phyloP scores from a whole-genome alignment of 2,329 filamentous ascomycete species.

The Lachnellula hyalina region DNA sequence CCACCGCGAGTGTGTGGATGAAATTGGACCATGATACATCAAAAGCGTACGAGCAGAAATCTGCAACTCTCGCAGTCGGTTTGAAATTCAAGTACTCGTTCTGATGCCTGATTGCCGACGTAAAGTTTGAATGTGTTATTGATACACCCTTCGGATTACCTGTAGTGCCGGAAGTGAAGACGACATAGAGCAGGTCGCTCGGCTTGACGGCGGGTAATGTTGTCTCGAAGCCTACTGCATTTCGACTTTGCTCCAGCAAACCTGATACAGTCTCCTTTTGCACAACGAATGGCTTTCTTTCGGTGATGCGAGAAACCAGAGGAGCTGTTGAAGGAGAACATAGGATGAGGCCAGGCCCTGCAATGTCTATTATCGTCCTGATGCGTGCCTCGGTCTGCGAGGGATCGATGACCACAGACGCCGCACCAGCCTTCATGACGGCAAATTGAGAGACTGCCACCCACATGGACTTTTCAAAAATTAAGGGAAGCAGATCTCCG shows the following conservation, averaged over 20 bases:
- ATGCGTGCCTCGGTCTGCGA: constrained; percentile 22
- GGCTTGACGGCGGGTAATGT: background rate
- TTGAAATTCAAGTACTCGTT: background rate
- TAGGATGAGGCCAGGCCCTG: background rate
- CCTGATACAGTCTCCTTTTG: background rate
- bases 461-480: constrained; percentile 25
- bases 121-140: constrained; percentile 3
- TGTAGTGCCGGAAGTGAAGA: constrained; percentile 29
- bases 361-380: background rate
- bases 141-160: constrained; percentile 14
- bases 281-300: background rate
- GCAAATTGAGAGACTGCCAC: constrained; percentile 21
- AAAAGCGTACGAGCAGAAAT: constrained; percentile 20
- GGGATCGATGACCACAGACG: constrained; percentile 28
- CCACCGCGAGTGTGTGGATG: too few species aligned
- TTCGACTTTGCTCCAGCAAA: background rate
- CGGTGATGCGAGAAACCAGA: background rate
- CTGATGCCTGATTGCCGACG: background rate
- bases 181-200: constrained; percentile 1
- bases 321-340: background rate
- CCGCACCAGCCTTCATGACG: constrained; percentile 22
- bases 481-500: constrained; percentile 17
- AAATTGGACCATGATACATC: constrained; percentile 16
- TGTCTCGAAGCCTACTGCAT: background rate
- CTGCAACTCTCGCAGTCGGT: background rate